Conservation (phyloP, 73 alveolate species). For the Blepharisma japonicum region DNA sequence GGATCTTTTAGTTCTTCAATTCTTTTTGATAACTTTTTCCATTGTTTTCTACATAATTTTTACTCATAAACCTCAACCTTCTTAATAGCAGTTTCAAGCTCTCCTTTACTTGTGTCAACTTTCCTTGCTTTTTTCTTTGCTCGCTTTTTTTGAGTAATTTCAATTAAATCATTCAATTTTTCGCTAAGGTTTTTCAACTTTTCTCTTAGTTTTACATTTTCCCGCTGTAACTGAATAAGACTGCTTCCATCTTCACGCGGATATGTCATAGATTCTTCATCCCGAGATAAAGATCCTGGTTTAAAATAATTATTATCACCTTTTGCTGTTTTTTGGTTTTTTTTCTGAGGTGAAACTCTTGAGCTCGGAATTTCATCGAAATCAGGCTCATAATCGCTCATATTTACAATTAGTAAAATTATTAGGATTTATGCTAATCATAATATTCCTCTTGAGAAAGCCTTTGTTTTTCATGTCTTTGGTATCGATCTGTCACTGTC, state of each 20-base stretch:
- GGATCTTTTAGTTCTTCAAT: constrained; percentile 4
- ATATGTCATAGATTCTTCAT: constrained; percentile 23
- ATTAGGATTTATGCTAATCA: neutral
- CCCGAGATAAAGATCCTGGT: constrained; percentile 23
- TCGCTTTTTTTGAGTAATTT: neutral
- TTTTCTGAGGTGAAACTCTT: no score
- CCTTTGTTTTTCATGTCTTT: neutral
- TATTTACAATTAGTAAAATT: neutral
- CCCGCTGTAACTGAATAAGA: neutral
- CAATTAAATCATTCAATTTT: neutral
- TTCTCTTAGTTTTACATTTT: constrained; percentile 4
- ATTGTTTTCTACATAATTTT: constrained; percentile 16
- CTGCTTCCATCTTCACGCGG: neutral
- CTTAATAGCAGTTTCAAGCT: constrained; percentile 7
- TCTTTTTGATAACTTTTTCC: neutral
- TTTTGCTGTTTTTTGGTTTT: no score
- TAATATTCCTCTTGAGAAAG: neutral
- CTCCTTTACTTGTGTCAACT: neutral
- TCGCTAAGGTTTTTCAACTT: constrained; percentile 7
- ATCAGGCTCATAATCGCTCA: no score
- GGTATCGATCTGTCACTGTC: neutral
- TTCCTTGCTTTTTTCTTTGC: neutral
- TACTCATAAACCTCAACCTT: constrained; percentile 11
- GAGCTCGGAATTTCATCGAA: no score
- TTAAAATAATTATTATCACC: no score